Base-by-base conservation (phyloP, 2,329 filamentous ascomycete species). In the Colletotrichum melonis region DNA sequence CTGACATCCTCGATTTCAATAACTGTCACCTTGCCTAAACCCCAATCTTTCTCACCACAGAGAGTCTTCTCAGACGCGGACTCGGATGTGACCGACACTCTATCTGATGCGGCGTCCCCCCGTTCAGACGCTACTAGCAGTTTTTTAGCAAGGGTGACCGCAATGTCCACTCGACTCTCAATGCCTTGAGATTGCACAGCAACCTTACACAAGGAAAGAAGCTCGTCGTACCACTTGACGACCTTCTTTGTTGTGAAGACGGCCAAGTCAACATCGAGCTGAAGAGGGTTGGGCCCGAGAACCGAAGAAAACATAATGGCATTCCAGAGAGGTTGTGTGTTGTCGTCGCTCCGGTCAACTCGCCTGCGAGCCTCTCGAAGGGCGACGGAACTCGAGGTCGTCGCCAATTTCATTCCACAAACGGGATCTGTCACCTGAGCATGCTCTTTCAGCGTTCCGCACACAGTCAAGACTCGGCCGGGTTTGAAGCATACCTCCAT, bases 221-320 rank as follows among this genome's bases (percentile, higher is more conserved):
- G 46, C 30, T 64, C 49, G 8, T n/a, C 49, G 19, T 56, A 56
- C 30, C 63, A 64, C 16, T 30, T 22, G 9, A 38, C 49, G 26
- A 56, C 12, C 12, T 42, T 26, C 16, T 42, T 56, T 5, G 35
- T 64, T n/a, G 52, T 38, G 63, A 42, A 56, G 32, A 56, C 30
- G 4, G 22, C 32, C 63, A 64, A 42, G 32, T 64, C 49, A n/a
- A 64, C n/a, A 14, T 64, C 63, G 22, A 64, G 30, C 16, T 56
- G 63, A 28, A 56, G 49, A 12, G 63, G 49, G 11, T 28, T 24
- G 32, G n/a, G 9, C 8, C 30, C 24, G 35, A 64, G 49, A 4
- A 56, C 49, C 22, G 63, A 64, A 22, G 63, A 54, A 49, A 8
- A 38, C 19, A 38, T 22, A 24, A 64, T 14, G 30, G 30, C 32